A percentile compares a stretch with the other conserved stretches of the same genome.
Evolutionary conservation across 1,284 basidiomycete genomes (phyloP).

Genomic region (Ganoderma boninense): DNA sequence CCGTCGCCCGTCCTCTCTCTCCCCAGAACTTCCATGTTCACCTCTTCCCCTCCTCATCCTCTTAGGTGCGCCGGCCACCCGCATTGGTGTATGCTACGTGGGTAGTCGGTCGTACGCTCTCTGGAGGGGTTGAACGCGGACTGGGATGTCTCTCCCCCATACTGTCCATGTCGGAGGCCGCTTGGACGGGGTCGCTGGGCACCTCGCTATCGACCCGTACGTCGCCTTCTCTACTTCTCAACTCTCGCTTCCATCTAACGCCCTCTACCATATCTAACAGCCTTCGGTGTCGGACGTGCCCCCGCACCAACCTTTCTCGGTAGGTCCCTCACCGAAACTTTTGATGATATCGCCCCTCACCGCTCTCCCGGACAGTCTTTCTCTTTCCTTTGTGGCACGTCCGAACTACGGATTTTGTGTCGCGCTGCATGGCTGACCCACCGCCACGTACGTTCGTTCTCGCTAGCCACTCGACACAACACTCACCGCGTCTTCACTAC

Average conservation of each 20-base stretch:
- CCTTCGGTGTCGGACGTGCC: not conserved
- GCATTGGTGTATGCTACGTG: not conserved
- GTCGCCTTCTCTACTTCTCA: not conserved
- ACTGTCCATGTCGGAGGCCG: not conserved
- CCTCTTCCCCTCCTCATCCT: not conserved
- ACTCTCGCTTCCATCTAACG: fast-evolving
- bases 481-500: not conserved
- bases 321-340: no score
- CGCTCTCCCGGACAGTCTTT: not conserved
- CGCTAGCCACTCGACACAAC: no score
- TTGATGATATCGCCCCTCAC: not conserved
- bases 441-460: not conserved
- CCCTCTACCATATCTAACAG: no score
- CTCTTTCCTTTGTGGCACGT: not conserved
- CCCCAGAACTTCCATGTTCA: slow-evolving; percentile 17
- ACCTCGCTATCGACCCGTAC: not conserved
- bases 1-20: not conserved
- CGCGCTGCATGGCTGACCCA: not conserved
- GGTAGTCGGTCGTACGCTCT: slow-evolving; percentile 1
- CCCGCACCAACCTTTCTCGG: not conserved
- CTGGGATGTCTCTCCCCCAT: slow-evolving; percentile 4
- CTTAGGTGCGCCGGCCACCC: not conserved
- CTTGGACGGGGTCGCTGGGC: not conserved
- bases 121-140: not conserved
- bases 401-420: no score